Evolutionary conservation across 257 asterid species (phyloP).

Genomic region (Petunia secreta): DNA sequence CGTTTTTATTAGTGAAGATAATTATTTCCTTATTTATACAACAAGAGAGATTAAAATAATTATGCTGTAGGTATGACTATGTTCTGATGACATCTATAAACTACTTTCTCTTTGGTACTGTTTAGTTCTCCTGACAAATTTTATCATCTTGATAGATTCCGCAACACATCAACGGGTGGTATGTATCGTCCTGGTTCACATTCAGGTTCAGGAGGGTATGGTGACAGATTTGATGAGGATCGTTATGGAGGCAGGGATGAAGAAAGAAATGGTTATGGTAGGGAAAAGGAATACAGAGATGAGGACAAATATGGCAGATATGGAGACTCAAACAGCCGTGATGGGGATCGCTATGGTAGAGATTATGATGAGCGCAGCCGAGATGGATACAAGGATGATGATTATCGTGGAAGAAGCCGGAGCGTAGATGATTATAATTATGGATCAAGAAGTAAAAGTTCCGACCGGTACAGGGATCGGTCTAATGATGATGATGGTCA

Average conservation of each 20-base stretch:
- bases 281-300: slow-evolving; percentile 28
- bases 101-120: background rate
- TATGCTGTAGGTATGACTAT: background rate
- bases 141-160: slow-evolving; percentile 56
- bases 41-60: background rate
- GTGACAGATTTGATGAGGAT: slow-evolving; percentile 81
- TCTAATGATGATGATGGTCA: slow-evolving; percentile 79
- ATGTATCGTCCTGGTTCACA: slow-evolving; percentile 79
- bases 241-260: slow-evolving; percentile 83
- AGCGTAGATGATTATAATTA: slow-evolving; percentile 58
- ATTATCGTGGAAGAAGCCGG: slow-evolving; percentile 69
- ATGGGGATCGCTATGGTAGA: slow-evolving; percentile 70
- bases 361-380: slow-evolving; percentile 78
- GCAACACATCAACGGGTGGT: slow-evolving; percentile 64
- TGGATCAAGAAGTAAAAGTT: slow-evolving; percentile 93
- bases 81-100: slow-evolving; percentile 13
- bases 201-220: slow-evolving; percentile 63
- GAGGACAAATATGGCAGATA: slow-evolving; percentile 62
- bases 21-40: background rate
- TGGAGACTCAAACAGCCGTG: slow-evolving; percentile 81
- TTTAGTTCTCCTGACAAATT: slow-evolving; percentile 11
- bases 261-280: slow-evolving; percentile 38
- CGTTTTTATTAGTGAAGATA: background rate
- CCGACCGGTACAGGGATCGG: slow-evolving; percentile 63
- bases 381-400: slow-evolving; percentile 82